A percentile compares a stretch with the other conserved stretches of the same genome.
These are phyloP conservation scores for Colletotrichum musae DNA, from an alignment of 2,329 filamentous ascomycete species.

Conservation along the genomic window DNA sequence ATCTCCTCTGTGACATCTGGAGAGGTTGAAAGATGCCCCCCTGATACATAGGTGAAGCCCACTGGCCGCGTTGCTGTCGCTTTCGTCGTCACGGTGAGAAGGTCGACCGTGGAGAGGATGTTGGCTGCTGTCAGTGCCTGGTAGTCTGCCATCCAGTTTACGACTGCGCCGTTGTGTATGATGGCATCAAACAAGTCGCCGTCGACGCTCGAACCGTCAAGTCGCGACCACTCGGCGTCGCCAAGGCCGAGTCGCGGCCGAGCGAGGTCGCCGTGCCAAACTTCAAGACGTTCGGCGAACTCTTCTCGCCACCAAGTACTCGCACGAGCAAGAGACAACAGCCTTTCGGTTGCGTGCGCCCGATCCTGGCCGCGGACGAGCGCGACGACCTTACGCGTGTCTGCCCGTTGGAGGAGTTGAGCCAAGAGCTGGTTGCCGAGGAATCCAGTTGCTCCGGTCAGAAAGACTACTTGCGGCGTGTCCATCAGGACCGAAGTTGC, in stretches of 20 bases:
- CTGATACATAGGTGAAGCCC: slow-evolving; percentile 28
- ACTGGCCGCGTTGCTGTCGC: slow-evolving; percentile 3
- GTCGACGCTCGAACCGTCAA: slow-evolving; percentile 14
- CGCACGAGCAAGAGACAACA: slow-evolving; percentile 30
- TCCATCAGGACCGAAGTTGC: neutral
- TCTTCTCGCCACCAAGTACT: slow-evolving; percentile 42
- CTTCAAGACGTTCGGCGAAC: slow-evolving; percentile 18
- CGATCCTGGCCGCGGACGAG: slow-evolving; percentile 35
- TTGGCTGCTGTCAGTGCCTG: slow-evolving; percentile 24
- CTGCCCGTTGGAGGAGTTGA: slow-evolving; percentile 17
- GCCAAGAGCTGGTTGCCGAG: slow-evolving; percentile 39
- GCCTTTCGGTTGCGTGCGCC: slow-evolving; percentile 33
- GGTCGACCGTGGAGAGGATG: slow-evolving; percentile 24
- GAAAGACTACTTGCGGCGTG: slow-evolving; percentile 1
- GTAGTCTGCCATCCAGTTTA: slow-evolving; percentile 37
- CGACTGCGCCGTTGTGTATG: slow-evolving; percentile 36
- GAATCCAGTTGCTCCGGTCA: slow-evolving; percentile 41
- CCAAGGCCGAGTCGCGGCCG: slow-evolving; percentile 17
- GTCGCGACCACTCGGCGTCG: slow-evolving; percentile 17
- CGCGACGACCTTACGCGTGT: slow-evolving; percentile 18
- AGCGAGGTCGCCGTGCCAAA: slow-evolving; percentile 35
- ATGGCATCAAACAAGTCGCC: slow-evolving; percentile 17
- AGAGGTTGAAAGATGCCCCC: slow-evolving; percentile 30
- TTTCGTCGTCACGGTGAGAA: slow-evolving; percentile 14
- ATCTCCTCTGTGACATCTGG: slow-evolving; percentile 11